Base-by-base conservation (phyloP, 371 early-diverging fungal genomes). In the Actinomucor elegans region DNA sequence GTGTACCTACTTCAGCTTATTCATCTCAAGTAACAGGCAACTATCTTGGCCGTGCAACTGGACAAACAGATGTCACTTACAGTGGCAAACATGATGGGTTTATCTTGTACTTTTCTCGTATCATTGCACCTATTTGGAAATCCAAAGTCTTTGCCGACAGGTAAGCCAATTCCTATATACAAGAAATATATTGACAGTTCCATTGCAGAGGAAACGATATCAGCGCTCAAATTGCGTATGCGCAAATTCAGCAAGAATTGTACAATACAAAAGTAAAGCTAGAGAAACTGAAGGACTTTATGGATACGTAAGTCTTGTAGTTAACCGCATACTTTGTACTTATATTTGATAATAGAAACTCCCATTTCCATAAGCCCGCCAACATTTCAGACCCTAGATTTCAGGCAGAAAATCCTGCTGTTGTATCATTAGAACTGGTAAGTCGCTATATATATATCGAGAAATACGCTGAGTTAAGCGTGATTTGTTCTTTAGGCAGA, bases 21-120 rank as follows among this genome's bases (percentile, higher is more conserved):
- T 40, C 59, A 46, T 18, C 33, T 1, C 49, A 58, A 38, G n/a
- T 35, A 3, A 34, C 44, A 4, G 42, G 52, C 14, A 53, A 37
- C 52, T 55, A 48, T 32, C 35, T 49, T 26, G 66, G 64, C 20
- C 68, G 55, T 49, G 74, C 64, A 38, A 73, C 37, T 66, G 79
- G 84, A 0, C 55, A 80, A 29, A 58, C 76, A 0, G 61, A 75
- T 9, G 66, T 80, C 0, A 71, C 55, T 17, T 80, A 66, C 42
- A 90, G 90, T 51, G 87, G 84, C 17, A 73, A 75, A 15, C 90
- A 93, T 58, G 83, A 92, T 58, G 94, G 91, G 11, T 70, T 94
- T 41, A 84, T 80, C 5, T 66, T 91, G n/a, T 92, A 87, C 58
- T 63, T 96, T 55, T 76, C 87, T 2, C 84, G 94, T 7, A 46